Evolutionary conservation across 768 basidiomycete genomes (phyloP).

Genomic region (Lactarius evosmus): DNA sequence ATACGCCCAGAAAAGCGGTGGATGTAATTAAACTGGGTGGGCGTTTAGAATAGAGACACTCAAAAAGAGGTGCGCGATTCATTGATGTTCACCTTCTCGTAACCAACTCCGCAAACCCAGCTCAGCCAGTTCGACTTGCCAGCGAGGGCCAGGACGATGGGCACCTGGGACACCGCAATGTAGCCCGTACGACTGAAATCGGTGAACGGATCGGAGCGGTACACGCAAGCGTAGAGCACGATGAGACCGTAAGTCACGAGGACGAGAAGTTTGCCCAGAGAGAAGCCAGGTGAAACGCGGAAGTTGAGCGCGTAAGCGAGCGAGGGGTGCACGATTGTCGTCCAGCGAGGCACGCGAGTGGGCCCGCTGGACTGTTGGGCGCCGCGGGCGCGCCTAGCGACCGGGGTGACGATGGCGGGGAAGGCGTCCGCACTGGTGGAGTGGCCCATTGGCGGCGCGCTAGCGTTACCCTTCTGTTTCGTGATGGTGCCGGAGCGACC

Average conservation of each 20-base stretch:
- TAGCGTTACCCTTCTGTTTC: not conserved
- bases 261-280: slow-evolving; percentile 39
- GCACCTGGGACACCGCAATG: slow-evolving; percentile 45
- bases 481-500: slow-evolving; percentile 19
- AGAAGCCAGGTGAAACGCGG: slow-evolving; percentile 38
- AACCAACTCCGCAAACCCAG: slow-evolving; percentile 42
- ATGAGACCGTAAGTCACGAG: slow-evolving; percentile 37
- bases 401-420: slow-evolving; percentile 4
- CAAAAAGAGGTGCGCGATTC: not conserved
- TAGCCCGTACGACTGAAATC: slow-evolving; percentile 36
- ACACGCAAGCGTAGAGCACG: slow-evolving; percentile 40
- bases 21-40: slow-evolving; percentile 47
- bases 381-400: slow-evolving; percentile 1
- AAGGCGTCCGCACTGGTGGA: slow-evolving; percentile 1
- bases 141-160: slow-evolving; percentile 43
- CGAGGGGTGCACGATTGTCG: slow-evolving; percentile 35
- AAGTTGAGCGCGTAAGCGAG: slow-evolving; percentile 35
- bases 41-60: not conserved
- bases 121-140: slow-evolving; percentile 50
- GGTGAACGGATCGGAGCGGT: slow-evolving; percentile 36
- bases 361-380: slow-evolving; percentile 28
- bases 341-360: slow-evolving; percentile 40
- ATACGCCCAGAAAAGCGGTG: slow-evolving; percentile 52
- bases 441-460: slow-evolving; percentile 1
- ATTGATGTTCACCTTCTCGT: slow-evolving; percentile 43